A percentile compares a stretch with the other conserved stretches of the same genome.
phyloP scores from a whole-genome alignment of 1,284 basidiomycete species.

The Termitomyces sp. region DNA sequence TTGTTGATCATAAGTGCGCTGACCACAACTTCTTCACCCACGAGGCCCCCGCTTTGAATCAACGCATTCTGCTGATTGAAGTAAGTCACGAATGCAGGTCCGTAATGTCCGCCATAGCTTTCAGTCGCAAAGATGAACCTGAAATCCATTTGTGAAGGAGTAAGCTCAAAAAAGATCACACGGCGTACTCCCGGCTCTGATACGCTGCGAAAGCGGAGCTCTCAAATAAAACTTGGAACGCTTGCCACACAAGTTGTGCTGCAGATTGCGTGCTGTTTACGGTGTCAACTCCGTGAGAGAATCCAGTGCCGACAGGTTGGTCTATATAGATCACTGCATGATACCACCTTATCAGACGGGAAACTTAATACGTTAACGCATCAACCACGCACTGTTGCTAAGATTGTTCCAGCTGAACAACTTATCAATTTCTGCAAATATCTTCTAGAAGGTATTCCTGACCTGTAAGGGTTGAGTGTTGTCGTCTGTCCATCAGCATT shows the following conservation, averaged over 20 bases:
- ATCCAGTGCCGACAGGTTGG: slow-evolving; percentile 68
- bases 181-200: slow-evolving; percentile 48
- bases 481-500: slow-evolving; percentile 51
- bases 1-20: slow-evolving; percentile 52
- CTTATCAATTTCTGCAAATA: neutral
- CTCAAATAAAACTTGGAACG: slow-evolving; percentile 66
- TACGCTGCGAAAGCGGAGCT: slow-evolving; percentile 56
- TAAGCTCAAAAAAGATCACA: neutral
- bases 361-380: slow-evolving; percentile 1
- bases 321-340: slow-evolving; percentile 68
- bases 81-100: slow-evolving; percentile 57
- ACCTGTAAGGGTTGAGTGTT: slow-evolving; percentile 52
- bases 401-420: slow-evolving; percentile 58
- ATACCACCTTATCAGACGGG: neutral
- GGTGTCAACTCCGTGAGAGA: slow-evolving; percentile 55
- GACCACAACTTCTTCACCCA: slow-evolving; percentile 39
- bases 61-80: slow-evolving; percentile 62
- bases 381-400: slow-evolving; percentile 49
- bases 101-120: slow-evolving; percentile 68
- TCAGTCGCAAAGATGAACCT: slow-evolving; percentile 65
- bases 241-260: slow-evolving; percentile 53
- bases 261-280: slow-evolving; percentile 52
- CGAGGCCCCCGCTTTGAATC: slow-evolving; percentile 43
- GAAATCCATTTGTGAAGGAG: neutral
- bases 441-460: neutral